Conservation (phyloP, 2,329 filamentous ascomycete species). For the Akanthomyces lecanii region DNA sequence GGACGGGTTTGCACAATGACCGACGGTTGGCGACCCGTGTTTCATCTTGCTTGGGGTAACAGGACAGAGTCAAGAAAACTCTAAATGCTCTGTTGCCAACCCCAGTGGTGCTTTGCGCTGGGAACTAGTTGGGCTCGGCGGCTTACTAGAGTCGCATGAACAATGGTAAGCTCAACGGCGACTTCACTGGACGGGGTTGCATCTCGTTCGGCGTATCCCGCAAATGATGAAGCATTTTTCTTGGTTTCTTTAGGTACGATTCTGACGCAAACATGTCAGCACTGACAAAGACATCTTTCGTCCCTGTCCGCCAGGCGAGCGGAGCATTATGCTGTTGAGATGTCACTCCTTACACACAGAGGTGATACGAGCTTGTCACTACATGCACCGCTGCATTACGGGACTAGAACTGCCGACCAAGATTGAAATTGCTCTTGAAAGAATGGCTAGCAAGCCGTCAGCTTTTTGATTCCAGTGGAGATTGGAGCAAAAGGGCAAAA, state of each 20-base stretch:
- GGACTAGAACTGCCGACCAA: too few species aligned
- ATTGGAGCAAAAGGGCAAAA: background rate
- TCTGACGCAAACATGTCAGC: background rate
- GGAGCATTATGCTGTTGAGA: too few species aligned
- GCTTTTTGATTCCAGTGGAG: too few species aligned
- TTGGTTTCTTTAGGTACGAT: background rate
- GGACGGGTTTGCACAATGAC: background rate
- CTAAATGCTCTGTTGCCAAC: background rate
- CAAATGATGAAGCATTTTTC: background rate
- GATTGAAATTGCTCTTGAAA: background rate
- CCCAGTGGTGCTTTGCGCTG: too few species aligned
- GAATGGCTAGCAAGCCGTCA: background rate
- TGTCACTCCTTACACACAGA: background rate
- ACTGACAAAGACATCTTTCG: background rate
- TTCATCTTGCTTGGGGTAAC: background rate
- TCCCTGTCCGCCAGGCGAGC: too few species aligned
- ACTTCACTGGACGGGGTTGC: background rate
- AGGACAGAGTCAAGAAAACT: background rate
- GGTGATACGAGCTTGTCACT: background rate
- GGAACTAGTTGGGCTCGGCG: too few species aligned
- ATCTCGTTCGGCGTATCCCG: background rate
- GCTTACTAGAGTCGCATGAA: constrained; percentile 7
- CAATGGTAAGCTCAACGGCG: background rate
- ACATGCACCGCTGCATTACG: background rate
- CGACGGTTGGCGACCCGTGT: background rate